Evolutionary conservation across 306 rosid species (phyloP).

Genomic region (barrel medic (Medicago truncatula)): DNA sequence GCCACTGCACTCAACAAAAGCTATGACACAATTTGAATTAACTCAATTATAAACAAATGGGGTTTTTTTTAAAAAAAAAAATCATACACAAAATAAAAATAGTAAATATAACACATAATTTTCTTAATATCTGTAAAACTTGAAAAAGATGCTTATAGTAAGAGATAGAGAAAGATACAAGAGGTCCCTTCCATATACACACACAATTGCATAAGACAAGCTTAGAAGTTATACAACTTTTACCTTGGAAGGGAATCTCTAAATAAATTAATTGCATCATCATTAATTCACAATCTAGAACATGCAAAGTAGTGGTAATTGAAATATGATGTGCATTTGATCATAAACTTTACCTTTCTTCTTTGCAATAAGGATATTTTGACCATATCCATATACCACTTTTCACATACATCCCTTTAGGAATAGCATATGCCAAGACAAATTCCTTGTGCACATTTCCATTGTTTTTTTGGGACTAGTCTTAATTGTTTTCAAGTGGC

Average conservation of each 20-base stretch:
- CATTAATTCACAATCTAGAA: conserved; percentile 14
- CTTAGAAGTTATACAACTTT: conserved; percentile 13
- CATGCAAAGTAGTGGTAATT: conserved; percentile 29
- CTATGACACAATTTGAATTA: no score
- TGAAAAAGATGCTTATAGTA: no score
- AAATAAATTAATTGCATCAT: conserved; percentile 20
- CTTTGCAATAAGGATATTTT: conserved; percentile 42
- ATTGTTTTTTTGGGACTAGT: conserved; percentile 23
- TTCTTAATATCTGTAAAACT: no score
- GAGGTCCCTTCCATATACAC: neutral
- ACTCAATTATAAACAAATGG: no score
- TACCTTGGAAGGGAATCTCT: conserved; percentile 38
- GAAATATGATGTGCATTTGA: conserved; percentile 38
- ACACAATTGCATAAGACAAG: conserved; percentile 27
- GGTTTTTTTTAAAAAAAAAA: no score
- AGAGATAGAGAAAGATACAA: neutral
- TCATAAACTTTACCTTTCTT: conserved; percentile 31
- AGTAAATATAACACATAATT: no score
- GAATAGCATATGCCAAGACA: conserved; percentile 29
- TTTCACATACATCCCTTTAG: neutral
- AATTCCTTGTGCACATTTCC: conserved; percentile 41
- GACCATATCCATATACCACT: conserved; percentile 39
- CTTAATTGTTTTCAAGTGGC: conserved; percentile 30
- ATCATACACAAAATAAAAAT: no score
- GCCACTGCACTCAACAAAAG: no score